A percentile compares a stretch with the other conserved stretches of the same genome.
These are phyloP conservation scores for Diaporthe capsici DNA, from an alignment of 2,329 filamentous ascomycete genomes.

Conservation along the genomic window DNA sequence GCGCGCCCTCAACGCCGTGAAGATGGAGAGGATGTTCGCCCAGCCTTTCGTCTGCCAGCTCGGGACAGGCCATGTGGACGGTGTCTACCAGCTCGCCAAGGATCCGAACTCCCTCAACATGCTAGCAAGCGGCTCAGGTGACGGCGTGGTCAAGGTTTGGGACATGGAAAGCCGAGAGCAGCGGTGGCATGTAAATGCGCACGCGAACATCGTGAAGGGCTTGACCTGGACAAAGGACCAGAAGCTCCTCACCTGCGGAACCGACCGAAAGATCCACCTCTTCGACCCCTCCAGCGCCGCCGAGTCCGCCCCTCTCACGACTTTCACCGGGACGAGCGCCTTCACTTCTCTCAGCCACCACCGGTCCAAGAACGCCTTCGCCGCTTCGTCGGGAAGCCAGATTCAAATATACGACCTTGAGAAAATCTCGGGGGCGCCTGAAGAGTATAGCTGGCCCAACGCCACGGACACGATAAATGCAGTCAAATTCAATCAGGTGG, in stretches of 20 bases:
- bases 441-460: conserved; percentile 89
- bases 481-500: conserved; percentile 91
- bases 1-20: conserved; percentile 80
- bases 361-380: conserved; percentile 82
- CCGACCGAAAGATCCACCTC: conserved; percentile 89
- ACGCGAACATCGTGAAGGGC: conserved; percentile 94
- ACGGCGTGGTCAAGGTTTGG: conserved; percentile 87
- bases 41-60: conserved; percentile 84
- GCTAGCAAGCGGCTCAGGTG: conserved; percentile 87
- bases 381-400: conserved; percentile 76
- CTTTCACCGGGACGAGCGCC: conserved; percentile 85
- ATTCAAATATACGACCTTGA: conserved; percentile 93
- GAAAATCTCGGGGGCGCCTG: conserved; percentile 82
- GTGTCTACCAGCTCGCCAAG: conserved; percentile 85
- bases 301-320: conserved; percentile 80
- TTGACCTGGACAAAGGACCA: conserved; percentile 90
- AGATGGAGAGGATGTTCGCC: conserved; percentile 91
- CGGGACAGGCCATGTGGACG: conserved; percentile 92
- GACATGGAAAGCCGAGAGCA: conserved; percentile 77
- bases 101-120: conserved; percentile 81
- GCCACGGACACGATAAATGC: conserved; percentile 91
- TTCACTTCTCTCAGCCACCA: conserved; percentile 90
- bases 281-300: conserved; percentile 84
- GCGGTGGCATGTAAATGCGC: conserved; percentile 81
- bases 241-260: conserved; percentile 88